phyloP scores from a whole-genome alignment of 805 yeast genomes.

The Kodamaea neixiangensis region DNA sequence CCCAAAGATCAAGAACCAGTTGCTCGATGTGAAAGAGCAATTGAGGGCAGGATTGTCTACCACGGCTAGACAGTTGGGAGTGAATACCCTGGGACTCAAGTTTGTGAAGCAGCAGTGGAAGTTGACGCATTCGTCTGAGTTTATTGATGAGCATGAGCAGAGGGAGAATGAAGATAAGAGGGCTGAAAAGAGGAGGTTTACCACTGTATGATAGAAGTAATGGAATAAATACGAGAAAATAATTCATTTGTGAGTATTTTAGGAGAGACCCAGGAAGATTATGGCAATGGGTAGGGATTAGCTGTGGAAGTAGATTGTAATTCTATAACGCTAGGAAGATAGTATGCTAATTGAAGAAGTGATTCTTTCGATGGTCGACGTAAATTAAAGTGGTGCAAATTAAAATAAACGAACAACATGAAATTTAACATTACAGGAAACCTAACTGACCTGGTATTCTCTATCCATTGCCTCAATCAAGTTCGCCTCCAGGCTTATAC shows the following conservation, averaged over 20 bases:
- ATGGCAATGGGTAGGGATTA: no score
- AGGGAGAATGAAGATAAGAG: slow-evolving; percentile 12
- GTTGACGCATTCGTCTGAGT: slow-evolving; percentile 69
- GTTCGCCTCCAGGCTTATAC: no score
- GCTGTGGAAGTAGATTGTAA: no score
- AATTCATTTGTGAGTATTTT: neutral
- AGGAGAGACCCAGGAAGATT: neutral
- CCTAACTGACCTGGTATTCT: no score
- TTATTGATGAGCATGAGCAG: slow-evolving; percentile 66
- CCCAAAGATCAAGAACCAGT: slow-evolving; percentile 59
- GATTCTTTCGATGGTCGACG: no score
- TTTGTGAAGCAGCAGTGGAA: slow-evolving; percentile 79
- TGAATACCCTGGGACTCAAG: slow-evolving; percentile 79
- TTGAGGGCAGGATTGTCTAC: slow-evolving; percentile 57
- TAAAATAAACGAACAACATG: no score
- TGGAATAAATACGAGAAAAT: neutral
- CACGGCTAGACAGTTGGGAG: slow-evolving; percentile 67
- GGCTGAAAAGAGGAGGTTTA: slow-evolving; percentile 3
- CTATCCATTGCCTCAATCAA: no score
- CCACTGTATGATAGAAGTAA: slow-evolving; percentile 2
- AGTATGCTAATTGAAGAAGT: no score
- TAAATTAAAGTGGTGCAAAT: no score
- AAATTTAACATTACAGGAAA: no score
- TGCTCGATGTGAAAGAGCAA: slow-evolving; percentile 61
- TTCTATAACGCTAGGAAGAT: no score